phyloP scores from a whole-genome alignment of 2,329 filamentous ascomycete genomes.

The Trichophyton equinum region DNA sequence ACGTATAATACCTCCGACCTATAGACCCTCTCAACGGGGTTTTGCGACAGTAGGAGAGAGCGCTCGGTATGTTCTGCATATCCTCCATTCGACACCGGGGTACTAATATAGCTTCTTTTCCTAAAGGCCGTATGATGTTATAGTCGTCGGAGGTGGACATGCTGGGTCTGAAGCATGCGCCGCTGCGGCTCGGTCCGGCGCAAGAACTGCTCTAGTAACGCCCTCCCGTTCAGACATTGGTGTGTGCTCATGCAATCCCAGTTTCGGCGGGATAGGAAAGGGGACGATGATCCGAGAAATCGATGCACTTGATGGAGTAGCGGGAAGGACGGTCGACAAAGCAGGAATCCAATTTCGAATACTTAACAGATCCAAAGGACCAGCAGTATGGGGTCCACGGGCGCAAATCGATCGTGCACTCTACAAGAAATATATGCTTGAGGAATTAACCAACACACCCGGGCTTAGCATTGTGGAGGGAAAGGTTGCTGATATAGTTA shows the following conservation, averaged over 20 bases:
- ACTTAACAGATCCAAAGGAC: constrained; percentile 78
- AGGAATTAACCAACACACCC: constrained; percentile 65
- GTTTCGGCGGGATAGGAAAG: constrained; percentile 96
- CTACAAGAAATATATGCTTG: constrained; percentile 82
- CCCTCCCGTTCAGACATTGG: constrained; percentile 80
- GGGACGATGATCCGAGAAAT: constrained; percentile 92
- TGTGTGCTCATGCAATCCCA: constrained; percentile 92
- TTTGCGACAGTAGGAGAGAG: constrained; percentile 30
- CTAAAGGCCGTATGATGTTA: constrained; percentile 65
- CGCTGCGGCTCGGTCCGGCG: constrained; percentile 77
- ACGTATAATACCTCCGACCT: constrained; percentile 16
- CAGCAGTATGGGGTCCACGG: constrained; percentile 91
- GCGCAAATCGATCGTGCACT: constrained; percentile 88
- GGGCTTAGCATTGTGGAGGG: constrained; percentile 71
- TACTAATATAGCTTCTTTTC: constrained; percentile 5
- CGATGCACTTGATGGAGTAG: constrained; percentile 83
- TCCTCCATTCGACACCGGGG: background rate
- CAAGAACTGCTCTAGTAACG: constrained; percentile 78
- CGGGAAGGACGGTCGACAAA: constrained; percentile 81
- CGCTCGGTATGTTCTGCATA: constrained; percentile 21
- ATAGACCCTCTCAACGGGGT: constrained; percentile 17
- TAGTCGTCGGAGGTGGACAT: constrained; percentile 92
- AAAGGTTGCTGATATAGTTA: constrained; percentile 83
- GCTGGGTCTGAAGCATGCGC: constrained; percentile 89
- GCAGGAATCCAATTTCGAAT: constrained; percentile 89